Percentiles rank a stretch among this genome's conserved stretches.
Evolutionary conservation across 108 stramenopile species (phyloP).

Genomic region (Cyclotella cryptica): DNA sequence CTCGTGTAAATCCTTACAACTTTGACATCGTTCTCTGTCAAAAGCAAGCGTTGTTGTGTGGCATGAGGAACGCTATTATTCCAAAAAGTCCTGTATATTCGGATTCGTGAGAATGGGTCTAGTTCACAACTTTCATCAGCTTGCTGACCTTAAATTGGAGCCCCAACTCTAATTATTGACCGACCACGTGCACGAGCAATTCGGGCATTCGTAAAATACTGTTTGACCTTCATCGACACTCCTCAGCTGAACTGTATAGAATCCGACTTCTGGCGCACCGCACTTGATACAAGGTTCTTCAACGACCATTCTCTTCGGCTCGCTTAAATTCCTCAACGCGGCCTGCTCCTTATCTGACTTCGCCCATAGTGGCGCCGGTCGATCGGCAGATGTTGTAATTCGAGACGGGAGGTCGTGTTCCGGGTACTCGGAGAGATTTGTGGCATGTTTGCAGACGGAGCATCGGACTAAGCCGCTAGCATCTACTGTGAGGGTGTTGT

Average conservation of each 20-base stretch:
- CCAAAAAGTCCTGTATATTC: no score
- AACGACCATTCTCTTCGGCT: constrained; percentile 89
- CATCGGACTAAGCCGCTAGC: constrained; percentile 72
- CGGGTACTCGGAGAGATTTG: constrained; percentile 70
- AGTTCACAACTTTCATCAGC: no score
- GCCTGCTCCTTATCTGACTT: constrained; percentile 83
- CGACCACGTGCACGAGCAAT: constrained; percentile 91
- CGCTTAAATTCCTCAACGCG: constrained; percentile 58
- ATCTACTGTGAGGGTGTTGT: constrained; percentile 70
- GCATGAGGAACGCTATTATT: no score
- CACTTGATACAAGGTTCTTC: constrained; percentile 98
- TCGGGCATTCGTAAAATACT: constrained; percentile 98
- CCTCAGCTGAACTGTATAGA: constrained; percentile 98
- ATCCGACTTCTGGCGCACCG: constrained; percentile 90
- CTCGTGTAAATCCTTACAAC: no score
- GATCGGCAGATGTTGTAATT: constrained; percentile 73
- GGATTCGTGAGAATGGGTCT: no score
- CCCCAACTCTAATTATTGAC: constrained; percentile 74
- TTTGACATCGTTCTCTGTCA: no score
- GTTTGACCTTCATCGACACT: constrained; percentile 99
- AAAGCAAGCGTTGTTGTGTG: no score
- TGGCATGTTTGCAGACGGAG: constrained; percentile 69
- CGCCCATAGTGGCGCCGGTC: constrained; percentile 86
- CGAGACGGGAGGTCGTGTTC: constrained; percentile 57
- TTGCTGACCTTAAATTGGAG: no score